Base-by-base conservation (phyloP, 2,329 filamentous ascomycete genomes). In the Calonectria ilicicola region DNA sequence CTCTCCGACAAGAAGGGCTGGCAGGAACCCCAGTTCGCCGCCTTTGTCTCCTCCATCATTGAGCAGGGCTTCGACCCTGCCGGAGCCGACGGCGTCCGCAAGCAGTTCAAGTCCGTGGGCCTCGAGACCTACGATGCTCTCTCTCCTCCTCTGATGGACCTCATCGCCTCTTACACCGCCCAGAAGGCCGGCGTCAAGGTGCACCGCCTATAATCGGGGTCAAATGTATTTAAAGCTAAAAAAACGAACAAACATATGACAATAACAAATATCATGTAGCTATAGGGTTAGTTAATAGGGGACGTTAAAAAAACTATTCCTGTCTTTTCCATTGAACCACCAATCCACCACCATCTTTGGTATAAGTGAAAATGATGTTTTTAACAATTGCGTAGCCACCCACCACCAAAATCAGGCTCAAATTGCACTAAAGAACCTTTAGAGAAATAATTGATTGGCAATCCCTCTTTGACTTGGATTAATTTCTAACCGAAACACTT, bases 21-120 rank as follows among this genome's bases (percentile, higher is more conserved):
- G 91, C 91, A 93, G 83, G 92, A 93, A 84, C 91, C 91, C 8
- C 91, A 93, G 79, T 94, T 93, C 76, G 92, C 92, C 2, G 92
- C 88, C 0, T 94, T 93, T 72, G 91, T 93, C 46, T 91, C 89
- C 42, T 91, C 89, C 69, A 90, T 93, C 71, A 92, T 93, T 72
- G 92, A 93, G 87, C 91, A 93, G 79, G 92, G 92, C 1, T 92
- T 90, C 77, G 82, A 88, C 58, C 89, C 91, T 0, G 80, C 83
- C 19, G 84, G 85, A 42, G 92, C 92, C 77, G 87, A 86, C 62
- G 87, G 85, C 21, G 88, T 93, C 4, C 85, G 92, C 49, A 75
- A 72, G 2, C 88, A 86, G 81, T 86, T 93, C 71, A 87, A 86
- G 83, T 78, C 80, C 2, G 76, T 89, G 21, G 92, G 92, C 0